Base-by-base conservation (phyloP, 2,329 filamentous ascomycete species). In the Nemania sp. region DNA sequence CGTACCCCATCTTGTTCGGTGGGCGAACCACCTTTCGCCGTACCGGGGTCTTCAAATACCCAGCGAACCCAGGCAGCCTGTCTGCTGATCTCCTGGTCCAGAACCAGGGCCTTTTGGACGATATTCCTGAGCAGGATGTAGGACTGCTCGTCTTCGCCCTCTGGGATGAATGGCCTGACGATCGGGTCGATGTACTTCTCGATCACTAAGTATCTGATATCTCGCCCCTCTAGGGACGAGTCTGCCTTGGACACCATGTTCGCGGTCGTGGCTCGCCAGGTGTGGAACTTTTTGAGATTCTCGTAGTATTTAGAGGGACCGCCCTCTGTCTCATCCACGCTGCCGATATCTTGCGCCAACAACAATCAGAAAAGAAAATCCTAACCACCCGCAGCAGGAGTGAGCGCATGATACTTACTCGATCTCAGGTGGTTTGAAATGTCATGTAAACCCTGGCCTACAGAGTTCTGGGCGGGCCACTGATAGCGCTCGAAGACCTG, bases 201-300 rank as follows among this genome's bases (percentile, higher is more conserved):
- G 15, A 56, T 56, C 17, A 56, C 34, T 15, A n/a, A 25, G 1
- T 56, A 37, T 43, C 32, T 18, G 17, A n/a, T 49, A 49, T 42
- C 35, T 25, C 34, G 35, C 13, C 12, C 20, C 5, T 25, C 18
- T 21, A 25, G 25, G 10, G 45, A 1, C n/a, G 35, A 5, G 11
- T 56, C 54, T 56, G 35, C 54, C 6, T 13, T 48, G 35, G 49
- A 43, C 25, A 56, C 21, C 54, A 56, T 56, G 29, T 56, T 49
- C 17, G 45, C 35, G 1, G 54, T 49, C 6, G 25, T 56, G 11
- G 54, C 54, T 49, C 45, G 54, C 54, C 54, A 56, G 35, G 34
- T 10, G 21, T 56, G 37, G 12, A 56, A 56, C 12, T 43, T 56
- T 17, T 12, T 43, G 17, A 56, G 35, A 34, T 45, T 35, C 11